Percentiles rank a stretch among this genome's conserved stretches.
Evolutionary conservation across 2,329 filamentous ascomycete genomes (phyloP).

Genomic region (Neurospora sp.): DNA sequence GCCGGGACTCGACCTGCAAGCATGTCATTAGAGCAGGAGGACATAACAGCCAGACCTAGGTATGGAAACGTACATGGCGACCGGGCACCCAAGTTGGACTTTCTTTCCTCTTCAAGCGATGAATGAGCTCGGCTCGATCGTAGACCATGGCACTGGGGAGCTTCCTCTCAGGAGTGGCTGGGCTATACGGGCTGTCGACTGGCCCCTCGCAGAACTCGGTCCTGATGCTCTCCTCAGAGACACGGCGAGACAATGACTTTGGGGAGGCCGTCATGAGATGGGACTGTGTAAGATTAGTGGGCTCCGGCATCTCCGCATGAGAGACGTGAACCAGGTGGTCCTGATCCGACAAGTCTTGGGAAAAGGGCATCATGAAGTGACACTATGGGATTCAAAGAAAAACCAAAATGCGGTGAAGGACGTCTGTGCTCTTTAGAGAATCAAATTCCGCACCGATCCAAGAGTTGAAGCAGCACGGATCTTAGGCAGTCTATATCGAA

Average conservation of each 20-base stretch:
- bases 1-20: conserved; percentile 31
- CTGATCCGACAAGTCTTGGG: not conserved
- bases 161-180: conserved; percentile 23
- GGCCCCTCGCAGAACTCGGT: conserved; percentile 53
- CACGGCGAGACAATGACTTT: conserved; percentile 24
- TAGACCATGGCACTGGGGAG: conserved; percentile 28
- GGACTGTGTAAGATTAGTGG: conserved; percentile 10
- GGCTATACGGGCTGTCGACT: conserved; percentile 31
- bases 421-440: not conserved
- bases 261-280: conserved; percentile 9
- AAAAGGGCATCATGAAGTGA: not conserved
- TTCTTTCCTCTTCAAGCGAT: conserved; percentile 71
- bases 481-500: not conserved
- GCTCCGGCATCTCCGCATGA: not conserved
- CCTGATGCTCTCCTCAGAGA: conserved; percentile 51
- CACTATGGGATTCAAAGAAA: not conserved
- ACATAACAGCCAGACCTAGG: not conserved
- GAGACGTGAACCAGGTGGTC: not conserved
- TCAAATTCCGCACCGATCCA: not conserved
- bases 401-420: not conserved
- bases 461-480: not conserved
- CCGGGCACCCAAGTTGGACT: conserved; percentile 65
- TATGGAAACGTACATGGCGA: conserved; percentile 41
- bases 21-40: conserved; percentile 4
- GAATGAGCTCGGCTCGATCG: conserved; percentile 71